Evolutionary conservation across 2,329 filamentous ascomycete species (phyloP).

Genomic region (Neocucurbitaria cava): DNA sequence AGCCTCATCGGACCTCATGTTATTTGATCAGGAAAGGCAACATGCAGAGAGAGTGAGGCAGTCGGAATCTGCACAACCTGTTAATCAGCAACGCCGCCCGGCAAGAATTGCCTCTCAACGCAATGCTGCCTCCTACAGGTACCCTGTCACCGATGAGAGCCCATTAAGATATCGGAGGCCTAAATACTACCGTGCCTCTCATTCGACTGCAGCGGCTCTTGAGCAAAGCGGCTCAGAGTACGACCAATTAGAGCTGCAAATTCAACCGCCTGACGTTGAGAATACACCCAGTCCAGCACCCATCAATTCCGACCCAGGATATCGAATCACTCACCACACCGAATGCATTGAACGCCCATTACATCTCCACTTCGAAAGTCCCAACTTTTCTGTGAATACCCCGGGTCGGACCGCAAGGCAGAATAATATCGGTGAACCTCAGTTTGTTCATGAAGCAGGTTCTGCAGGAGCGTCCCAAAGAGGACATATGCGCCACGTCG

Average conservation of each 20-base stretch:
- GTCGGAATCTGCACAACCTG: slow-evolving; percentile 2
- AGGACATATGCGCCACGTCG: slow-evolving; percentile 11
- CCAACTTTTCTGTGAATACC: slow-evolving; percentile 8
- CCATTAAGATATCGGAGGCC: not conserved
- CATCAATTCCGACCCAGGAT: slow-evolving; percentile 10
- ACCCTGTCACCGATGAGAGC: slow-evolving; percentile 4
- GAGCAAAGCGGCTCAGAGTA: slow-evolving; percentile 3
- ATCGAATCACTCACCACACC: slow-evolving; percentile 23
- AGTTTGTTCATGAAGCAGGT: slow-evolving; percentile 13
- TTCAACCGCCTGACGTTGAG: not conserved
- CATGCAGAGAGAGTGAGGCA: slow-evolving; percentile 13
- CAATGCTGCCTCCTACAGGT: not conserved
- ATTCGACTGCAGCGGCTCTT: not conserved
- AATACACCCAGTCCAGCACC: not conserved
- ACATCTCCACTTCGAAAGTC: slow-evolving; percentile 26
- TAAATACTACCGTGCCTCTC: not conserved
- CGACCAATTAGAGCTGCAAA: slow-evolving; percentile 3
- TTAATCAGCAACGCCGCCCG: slow-evolving; percentile 4
- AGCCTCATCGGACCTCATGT: slow-evolving; percentile 44
- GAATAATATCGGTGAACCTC: slow-evolving; percentile 18
- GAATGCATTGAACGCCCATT: slow-evolving; percentile 23
- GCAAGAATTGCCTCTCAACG: slow-evolving; percentile 3
- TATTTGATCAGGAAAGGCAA: slow-evolving; percentile 40
- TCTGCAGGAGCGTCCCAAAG: slow-evolving; percentile 18
- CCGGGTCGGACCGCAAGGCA: slow-evolving; percentile 7